These are phyloP conservation scores for Xylaria polymorpha DNA, from an alignment of 2,329 filamentous ascomycete species.

Conservation along the genomic window DNA sequence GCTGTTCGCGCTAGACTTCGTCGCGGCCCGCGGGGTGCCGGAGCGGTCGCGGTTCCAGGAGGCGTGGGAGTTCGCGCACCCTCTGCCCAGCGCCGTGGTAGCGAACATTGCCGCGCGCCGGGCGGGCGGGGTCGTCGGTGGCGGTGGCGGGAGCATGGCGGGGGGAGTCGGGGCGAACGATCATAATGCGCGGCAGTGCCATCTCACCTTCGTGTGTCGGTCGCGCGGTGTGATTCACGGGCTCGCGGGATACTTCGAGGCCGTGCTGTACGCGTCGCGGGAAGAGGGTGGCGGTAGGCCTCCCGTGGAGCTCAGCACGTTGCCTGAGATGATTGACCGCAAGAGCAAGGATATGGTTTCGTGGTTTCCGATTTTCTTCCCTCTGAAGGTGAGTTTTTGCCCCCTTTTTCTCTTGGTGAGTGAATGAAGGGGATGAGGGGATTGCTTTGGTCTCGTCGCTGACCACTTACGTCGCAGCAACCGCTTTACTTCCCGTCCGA, in stretches of 20 bases:
- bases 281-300: conserved; percentile 53
- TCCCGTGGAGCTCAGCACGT: conserved; percentile 88
- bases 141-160: conserved; percentile 77
- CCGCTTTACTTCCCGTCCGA: conserved; percentile 88
- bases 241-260: conserved; percentile 94
- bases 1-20: conserved; percentile 88
- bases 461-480: conserved; percentile 62
- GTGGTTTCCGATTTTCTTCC: conserved; percentile 99
- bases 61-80: conserved; percentile 84
- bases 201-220: conserved; percentile 80
- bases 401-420: neutral
- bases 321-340: conserved; percentile 88
- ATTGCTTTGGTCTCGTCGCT: neutral
- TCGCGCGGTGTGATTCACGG: conserved; percentile 89
- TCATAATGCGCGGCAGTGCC: conserved; percentile 86
- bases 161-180: conserved; percentile 86
- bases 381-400: conserved; percentile 77
- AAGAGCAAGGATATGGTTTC: conserved; percentile 99
- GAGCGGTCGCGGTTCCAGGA: conserved; percentile 74
- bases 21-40: conserved; percentile 71
- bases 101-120: conserved; percentile 66
- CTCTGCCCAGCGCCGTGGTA: conserved; percentile 70
- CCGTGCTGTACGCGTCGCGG: conserved; percentile 78
- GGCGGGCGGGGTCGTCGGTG: conserved; percentile 72
- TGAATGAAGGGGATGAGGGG: neutral